Evolutionary conservation across 2,329 filamentous ascomycete species (phyloP).

Genomic region (Intubia oerlemansii): DNA sequence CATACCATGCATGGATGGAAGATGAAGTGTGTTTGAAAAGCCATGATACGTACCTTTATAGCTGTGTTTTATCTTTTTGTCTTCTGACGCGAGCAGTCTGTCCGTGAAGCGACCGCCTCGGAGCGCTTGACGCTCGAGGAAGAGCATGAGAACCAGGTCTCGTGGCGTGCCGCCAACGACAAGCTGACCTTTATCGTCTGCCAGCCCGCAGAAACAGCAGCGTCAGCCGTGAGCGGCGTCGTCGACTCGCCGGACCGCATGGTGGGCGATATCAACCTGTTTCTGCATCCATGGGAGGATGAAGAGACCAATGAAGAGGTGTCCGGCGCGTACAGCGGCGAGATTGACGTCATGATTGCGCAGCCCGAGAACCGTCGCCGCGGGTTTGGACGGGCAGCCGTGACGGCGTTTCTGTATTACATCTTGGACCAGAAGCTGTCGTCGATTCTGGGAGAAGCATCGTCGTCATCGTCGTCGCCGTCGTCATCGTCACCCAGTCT

Average conservation of each 20-base stretch:
- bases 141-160: constrained; percentile 79
- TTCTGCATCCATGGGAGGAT: constrained; percentile 41
- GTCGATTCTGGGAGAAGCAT: constrained; percentile 32
- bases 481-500: constrained; percentile 5
- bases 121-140: constrained; percentile 61
- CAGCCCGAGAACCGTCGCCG: constrained; percentile 28
- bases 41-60: no score
- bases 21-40: constrained; percentile 31
- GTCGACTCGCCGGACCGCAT: constrained; percentile 35
- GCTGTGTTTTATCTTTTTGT: not conserved
- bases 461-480: constrained; percentile 1
- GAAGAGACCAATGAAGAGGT: constrained; percentile 22
- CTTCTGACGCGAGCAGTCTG: constrained; percentile 17
- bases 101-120: constrained; percentile 71
- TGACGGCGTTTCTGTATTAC: constrained; percentile 50
- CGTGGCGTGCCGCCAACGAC: constrained; percentile 62
- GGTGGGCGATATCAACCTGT: constrained; percentile 64
- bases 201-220: constrained; percentile 15
- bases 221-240: constrained; percentile 10
- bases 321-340: constrained; percentile 28
- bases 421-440: constrained; percentile 27
- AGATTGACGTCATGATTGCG: constrained; percentile 79
- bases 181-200: constrained; percentile 89
- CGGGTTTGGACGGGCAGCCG: constrained; percentile 43
- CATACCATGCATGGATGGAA: constrained; percentile 86